These are phyloP conservation scores for Kuraishia piskuri DNA, from an alignment of 805 yeast species.

Conservation along the genomic window DNA sequence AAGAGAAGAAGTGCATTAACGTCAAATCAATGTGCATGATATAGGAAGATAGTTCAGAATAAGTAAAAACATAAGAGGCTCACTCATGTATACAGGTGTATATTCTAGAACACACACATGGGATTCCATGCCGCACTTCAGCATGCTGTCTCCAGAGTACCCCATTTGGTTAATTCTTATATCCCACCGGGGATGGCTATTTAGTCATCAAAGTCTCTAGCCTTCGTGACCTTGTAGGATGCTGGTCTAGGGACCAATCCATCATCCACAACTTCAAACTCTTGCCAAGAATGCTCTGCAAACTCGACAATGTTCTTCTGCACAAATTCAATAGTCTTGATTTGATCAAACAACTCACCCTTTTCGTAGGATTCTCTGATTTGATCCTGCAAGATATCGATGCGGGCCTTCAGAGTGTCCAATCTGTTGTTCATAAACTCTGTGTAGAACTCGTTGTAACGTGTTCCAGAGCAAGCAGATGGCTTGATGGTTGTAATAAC, in stretches of 20 bases:
- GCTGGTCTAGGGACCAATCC: conserved; percentile 4
- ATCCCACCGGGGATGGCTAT: too few relatives aligned
- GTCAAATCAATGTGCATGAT: too few relatives aligned
- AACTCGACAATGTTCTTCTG: conserved; percentile 19
- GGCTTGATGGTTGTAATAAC: conserved; percentile 33
- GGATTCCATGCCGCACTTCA: too few relatives aligned
- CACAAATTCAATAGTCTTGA: conserved; percentile 15
- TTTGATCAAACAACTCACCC: conserved; percentile 22
- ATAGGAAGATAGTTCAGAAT: too few relatives aligned
- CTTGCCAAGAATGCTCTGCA: conserved; percentile 20
- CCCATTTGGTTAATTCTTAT: not conserved
- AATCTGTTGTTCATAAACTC: conserved; percentile 30
- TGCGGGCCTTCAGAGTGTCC: conserved; percentile 20
- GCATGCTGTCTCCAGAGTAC: not conserved
- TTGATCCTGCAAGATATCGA: conserved; percentile 11
- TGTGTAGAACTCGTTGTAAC: conserved; percentile 29
- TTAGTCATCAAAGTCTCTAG: not conserved
- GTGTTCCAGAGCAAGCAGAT: conserved; percentile 23
- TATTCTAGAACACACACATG: too few relatives aligned
- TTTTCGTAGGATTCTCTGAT: conserved; percentile 11
- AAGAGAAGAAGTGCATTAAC: too few relatives aligned
- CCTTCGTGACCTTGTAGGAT: not conserved
- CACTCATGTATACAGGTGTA: too few relatives aligned
- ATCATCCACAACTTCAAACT: conserved; percentile 25
- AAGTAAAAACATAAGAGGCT: too few relatives aligned